Evolutionary conservation across 306 rosid genomes (phyloP), one percentile per base, ranked within the genome.

Genomic region (Corylus americana): DNA sequence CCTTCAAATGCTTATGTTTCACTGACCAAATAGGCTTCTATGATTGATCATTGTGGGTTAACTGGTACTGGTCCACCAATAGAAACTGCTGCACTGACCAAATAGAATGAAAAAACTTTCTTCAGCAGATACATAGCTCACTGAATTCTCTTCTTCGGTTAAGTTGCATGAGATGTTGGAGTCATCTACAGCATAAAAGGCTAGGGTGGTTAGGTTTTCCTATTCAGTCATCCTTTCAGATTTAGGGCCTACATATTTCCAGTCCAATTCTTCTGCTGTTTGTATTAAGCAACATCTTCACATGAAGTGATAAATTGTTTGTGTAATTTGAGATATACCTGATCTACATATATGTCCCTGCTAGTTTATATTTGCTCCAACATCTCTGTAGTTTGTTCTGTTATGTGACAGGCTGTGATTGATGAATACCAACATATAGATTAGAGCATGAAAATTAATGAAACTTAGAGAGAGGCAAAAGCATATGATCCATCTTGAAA

Each of bases 1-100:
- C 67, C 77, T 74, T 55, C 27, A 55, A 54, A 54, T 31, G n/a
- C 53, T 42, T 12, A 37, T 74, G 66, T 55, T 31, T 31, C 35
- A 12, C 35, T 37, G 11, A 25, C 17, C 35, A 31, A 2, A 7
- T 12, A 22, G 17, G 67, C 12, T 5, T 16, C 14, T 11, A 25
- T 22, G 11, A 13, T 61, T 25, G 67, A 61, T 61, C 39, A 61
- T 25, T 61, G 13, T 61, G 67, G 55, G 14, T 50, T 50, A 50
- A 11, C 5, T 50, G 12, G 55, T 50, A 50, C 4, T 50, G 55
- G 55, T 50, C 17, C 17, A 50, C 14, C 55, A 12, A 50, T 12
- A 50, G 55, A 50, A 50, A 3, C 14, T 50, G 11, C 17, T 50
- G 3, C 14, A 50, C 14, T 50, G 55, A 50, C 55, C 55, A 50